Evolutionary conservation across 495 filamentous ascomycete genomes (phyloP), one percentile per base, ranked within the genome.

Genomic region (Venustampulla echinocandica): DNA sequence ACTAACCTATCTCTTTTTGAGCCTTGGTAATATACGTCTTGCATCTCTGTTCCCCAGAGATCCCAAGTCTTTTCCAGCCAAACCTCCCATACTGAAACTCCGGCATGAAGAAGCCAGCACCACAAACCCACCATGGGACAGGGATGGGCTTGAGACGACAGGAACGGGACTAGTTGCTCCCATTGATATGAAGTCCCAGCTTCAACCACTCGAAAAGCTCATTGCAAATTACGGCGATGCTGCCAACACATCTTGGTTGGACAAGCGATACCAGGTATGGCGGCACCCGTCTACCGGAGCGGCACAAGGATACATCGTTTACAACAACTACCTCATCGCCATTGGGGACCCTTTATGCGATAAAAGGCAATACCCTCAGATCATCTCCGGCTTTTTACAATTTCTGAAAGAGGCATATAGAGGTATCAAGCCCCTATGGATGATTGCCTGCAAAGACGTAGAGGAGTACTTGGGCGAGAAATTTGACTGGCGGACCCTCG

Each of bases 161-260:
- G 23, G 14, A 14, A 2, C 13, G 54, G 65, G 35, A 67, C 53
- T 10, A 58, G 62, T 39, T 52, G 72, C 58, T 44, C 57, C 50
- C 6, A 15, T 5, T 27, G 69, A 65, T 24, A n/a, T n/a, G n/a
- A 55, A 63, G 32, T 68, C 71, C 1, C 71, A 80, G 42, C 67
- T 85, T 21, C 87, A 86, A 38, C 71, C 84, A 4, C 59, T 94
- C 18, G 84, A 86, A 56, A 80, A 90, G 49, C 75, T 92, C 37
- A 81, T 92, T 57, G 84, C 82, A 49, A 94, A 92, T 63, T 94
- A 94, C 50, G 87, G 87, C 39, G 87, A 92, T 60, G 85, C 87
- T 13, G 84, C 86, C 11, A 87, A 90, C 50, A 94, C 86, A 0
- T 86, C 85, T 1, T 94, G 85, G 83, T 75, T 85, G 15, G 87